Base-by-base conservation (phyloP, 2,329 filamentous ascomycete species). In the Lachnellula occidentalis region DNA sequence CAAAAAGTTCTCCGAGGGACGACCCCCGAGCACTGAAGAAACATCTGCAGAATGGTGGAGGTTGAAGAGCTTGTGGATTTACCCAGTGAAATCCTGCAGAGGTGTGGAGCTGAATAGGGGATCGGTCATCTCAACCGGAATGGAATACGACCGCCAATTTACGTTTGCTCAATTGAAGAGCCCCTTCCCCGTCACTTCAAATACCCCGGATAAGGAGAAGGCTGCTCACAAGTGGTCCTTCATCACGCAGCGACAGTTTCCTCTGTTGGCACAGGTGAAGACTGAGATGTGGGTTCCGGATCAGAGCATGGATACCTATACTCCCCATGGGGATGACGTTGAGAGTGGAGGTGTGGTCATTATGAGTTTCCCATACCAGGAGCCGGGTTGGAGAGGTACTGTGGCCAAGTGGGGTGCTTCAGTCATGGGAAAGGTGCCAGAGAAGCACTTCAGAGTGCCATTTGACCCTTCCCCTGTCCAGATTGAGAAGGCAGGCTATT, bases 111-210 rank as follows among this genome's bases (percentile, higher is more conserved):
- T 96, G 46, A 73, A 80, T 50, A 73, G 78, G 57, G 81, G 81
- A 56, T 79, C 81, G 51, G 78, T 94, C 15, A 72, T 89, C 45
- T 74, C 81, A 5, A 82, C 81, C 2, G 90, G 91, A 2, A 76
- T 95, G 54, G 80, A 86, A 67, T 88, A 87, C 70, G 91, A 96
- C 71, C 82, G 90, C 5, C 81, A 92, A 62, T 95, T 91, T 74
- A 86, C 83, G 47, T 89, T 96, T 67, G 90, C 88, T 1, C 86
- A 92, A 69, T 74, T 80, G 57, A 74, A 74, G 67, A 76, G 74
- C 63, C 73, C 74, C 37, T 78, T 77, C 56, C 74, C 76, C 2
- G 71, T 73, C 17, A 67, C 72, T 48, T 65, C 66, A 12, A 62
- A 68, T 14, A 65, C 66, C 8, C 64, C 64, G 17, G 66, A 70